Evolutionary conservation across 371 early-diverging fungal genomes (phyloP).

Genomic region (Nematocida minor): DNA sequence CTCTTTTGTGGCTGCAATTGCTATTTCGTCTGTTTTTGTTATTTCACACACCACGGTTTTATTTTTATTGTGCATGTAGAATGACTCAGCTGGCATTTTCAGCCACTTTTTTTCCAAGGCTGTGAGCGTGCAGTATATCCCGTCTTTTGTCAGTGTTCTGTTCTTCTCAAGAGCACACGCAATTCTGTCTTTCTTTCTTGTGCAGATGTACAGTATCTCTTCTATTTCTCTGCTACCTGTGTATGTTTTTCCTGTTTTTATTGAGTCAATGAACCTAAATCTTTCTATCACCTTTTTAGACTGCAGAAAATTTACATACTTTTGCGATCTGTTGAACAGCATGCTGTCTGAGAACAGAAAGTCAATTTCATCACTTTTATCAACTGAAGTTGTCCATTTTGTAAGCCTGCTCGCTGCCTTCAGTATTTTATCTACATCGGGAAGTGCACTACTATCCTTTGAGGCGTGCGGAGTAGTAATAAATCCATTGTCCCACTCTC

Average conservation of each 20-base stretch:
- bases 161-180: neutral
- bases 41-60: neutral
- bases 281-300: neutral
- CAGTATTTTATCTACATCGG: constrained; percentile 9
- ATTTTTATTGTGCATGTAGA: neutral
- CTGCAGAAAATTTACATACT: constrained; percentile 13
- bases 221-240: constrained; percentile 5
- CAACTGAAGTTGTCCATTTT: neutral
- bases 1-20: neutral
- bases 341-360: neutral
- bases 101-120: constrained; percentile 49
- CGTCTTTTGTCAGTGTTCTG: neutral
- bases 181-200: neutral
- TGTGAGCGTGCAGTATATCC: neutral
- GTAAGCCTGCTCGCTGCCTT: neutral
- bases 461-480: neutral
- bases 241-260: neutral
- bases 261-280: constrained; percentile 11
- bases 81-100: constrained; percentile 4
- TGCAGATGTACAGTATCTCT: constrained; percentile 43
- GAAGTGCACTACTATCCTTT: neutral
- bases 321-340: neutral
- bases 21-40: neutral
- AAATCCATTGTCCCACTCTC: neutral
- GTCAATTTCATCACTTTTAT: neutral